phyloP scores from a whole-genome alignment of 202 grass and related monocot genomes.

The Zizania palustris region DNA sequence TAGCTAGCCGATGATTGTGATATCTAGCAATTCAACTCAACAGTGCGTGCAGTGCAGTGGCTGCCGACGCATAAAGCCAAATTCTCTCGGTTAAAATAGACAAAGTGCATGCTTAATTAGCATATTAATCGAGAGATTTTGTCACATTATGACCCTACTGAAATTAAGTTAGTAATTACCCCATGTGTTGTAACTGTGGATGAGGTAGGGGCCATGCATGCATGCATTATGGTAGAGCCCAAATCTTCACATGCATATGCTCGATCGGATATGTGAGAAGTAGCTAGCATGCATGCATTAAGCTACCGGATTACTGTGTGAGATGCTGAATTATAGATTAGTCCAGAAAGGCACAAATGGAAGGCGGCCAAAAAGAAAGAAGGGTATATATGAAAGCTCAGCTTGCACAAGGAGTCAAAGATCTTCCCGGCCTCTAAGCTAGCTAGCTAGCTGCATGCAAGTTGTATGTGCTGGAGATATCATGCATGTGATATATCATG shows the following conservation, averaged over 20 bases:
- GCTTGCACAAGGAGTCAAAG: conserved; percentile 11
- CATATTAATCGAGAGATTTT: neutral
- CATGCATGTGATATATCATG: neutral
- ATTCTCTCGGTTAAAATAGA: neutral
- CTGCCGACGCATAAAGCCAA: conserved; percentile 6
- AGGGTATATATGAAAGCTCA: conserved; percentile 11
- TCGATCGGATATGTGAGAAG: neutral
- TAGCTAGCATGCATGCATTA: no score
- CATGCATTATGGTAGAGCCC: neutral
- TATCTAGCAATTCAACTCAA: neutral
- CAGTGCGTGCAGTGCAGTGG: neutral
- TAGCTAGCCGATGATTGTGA: neutral
- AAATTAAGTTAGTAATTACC: neutral
- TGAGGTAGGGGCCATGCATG: neutral
- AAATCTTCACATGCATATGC: conserved; percentile 15
- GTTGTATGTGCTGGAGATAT: neutral
- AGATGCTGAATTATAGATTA: conserved; percentile 6
- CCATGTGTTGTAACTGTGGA: neutral
- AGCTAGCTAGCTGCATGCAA: neutral
- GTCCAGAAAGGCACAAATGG: neutral
- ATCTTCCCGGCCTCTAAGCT: conserved; percentile 1
- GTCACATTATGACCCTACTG: conserved; percentile 5
- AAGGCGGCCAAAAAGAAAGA: neutral
- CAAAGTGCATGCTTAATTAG: neutral
- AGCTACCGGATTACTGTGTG: neutral